phyloP scores from a whole-genome alignment of 2,329 filamentous ascomycete species.

The Alternaria solani region DNA sequence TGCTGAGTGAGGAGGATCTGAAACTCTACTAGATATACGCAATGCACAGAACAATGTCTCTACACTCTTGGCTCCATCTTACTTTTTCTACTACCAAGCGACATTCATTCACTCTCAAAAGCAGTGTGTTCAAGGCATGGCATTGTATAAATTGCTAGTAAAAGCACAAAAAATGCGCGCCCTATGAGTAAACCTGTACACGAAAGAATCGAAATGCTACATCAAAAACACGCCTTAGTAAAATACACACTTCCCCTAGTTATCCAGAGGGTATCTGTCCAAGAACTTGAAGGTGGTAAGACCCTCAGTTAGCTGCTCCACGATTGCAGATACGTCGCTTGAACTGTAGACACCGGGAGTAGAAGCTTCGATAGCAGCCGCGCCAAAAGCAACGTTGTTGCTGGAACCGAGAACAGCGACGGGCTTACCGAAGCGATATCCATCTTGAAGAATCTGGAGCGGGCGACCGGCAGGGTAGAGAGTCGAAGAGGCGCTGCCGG shows the following conservation, averaged over 20 bases:
- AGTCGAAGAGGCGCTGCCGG: conserved; percentile 51
- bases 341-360: conserved; percentile 50
- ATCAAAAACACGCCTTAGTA: background rate
- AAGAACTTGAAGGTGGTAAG: conserved; percentile 72
- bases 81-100: background rate
- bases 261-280: conserved; percentile 68
- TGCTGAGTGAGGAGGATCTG: conserved; percentile 68
- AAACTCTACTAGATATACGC: conserved; percentile 54
- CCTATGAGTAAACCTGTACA: background rate
- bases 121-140: background rate
- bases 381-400: conserved; percentile 49
- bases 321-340: conserved; percentile 25
- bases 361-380: conserved; percentile 55
- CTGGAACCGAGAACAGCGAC: conserved; percentile 65
- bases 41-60: background rate
- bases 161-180: background rate
- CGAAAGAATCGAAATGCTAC: background rate
- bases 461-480: conserved; percentile 72
- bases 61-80: background rate
- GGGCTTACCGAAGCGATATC: conserved; percentile 75
- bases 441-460: conserved; percentile 68
- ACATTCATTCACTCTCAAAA: background rate
- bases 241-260: background rate
- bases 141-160: background rate
- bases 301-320: conserved; percentile 55